phyloP scores from a whole-genome alignment of 2,329 filamentous ascomycete genomes.

The Aspergillus pseudonomiae region DNA sequence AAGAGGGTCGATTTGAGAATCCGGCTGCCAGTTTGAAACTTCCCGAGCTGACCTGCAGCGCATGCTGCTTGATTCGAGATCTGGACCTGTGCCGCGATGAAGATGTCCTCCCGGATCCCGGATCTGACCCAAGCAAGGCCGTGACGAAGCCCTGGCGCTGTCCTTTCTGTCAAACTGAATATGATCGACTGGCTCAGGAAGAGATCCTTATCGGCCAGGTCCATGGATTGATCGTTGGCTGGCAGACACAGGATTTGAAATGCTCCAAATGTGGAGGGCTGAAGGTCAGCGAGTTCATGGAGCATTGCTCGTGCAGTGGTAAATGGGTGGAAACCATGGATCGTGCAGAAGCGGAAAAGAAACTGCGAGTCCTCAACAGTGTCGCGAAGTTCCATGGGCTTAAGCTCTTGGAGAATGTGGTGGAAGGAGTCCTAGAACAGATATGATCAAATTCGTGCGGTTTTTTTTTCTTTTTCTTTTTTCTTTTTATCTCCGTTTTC shows the following conservation, averaged over 20 bases:
- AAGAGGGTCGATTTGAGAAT: slow-evolving; percentile 84
- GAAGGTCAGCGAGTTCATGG: slow-evolving; percentile 89
- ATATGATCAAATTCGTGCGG: slow-evolving; percentile 32
- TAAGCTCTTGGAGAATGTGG: slow-evolving; percentile 77
- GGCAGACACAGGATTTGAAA: slow-evolving; percentile 87
- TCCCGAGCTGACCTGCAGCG: slow-evolving; percentile 78
- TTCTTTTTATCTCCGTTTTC: not conserved
- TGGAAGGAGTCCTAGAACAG: slow-evolving; percentile 62
- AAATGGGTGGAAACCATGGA: slow-evolving; percentile 76
- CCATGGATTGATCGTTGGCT: slow-evolving; percentile 73
- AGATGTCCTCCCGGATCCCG: slow-evolving; percentile 66
- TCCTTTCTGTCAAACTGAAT: slow-evolving; percentile 72
- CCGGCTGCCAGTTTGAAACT: slow-evolving; percentile 76
- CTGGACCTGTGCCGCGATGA: slow-evolving; percentile 91
- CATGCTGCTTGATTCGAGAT: slow-evolving; percentile 86
- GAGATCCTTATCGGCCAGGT: slow-evolving; percentile 78
- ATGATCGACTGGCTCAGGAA: slow-evolving; percentile 79
- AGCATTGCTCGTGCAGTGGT: slow-evolving; percentile 92
- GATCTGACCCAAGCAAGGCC: slow-evolving; percentile 32
- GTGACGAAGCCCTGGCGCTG: slow-evolving; percentile 69
- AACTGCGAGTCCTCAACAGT: slow-evolving; percentile 69
- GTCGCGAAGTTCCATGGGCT: slow-evolving; percentile 80
- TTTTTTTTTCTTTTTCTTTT: too few relatives aligned
- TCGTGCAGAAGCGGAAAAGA: slow-evolving; percentile 65
- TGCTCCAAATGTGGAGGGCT: slow-evolving; percentile 71